Evolutionary conservation across 495 filamentous ascomycete species (phyloP).

Genomic region (Podospora appendiculata): DNA sequence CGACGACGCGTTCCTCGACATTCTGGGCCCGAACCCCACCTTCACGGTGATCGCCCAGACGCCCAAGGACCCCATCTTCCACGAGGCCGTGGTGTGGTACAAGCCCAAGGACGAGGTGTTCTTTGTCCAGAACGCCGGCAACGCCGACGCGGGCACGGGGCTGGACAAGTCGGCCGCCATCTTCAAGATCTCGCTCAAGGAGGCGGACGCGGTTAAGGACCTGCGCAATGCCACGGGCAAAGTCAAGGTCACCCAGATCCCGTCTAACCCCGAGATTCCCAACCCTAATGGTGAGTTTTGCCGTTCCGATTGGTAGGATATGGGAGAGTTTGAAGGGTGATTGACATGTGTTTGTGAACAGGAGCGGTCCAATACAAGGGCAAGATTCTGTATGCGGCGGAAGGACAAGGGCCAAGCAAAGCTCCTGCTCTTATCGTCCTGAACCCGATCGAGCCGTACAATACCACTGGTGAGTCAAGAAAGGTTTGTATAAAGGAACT

Average conservation of each 20-base stretch:
- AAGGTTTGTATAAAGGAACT: background rate
- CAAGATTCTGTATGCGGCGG: conserved; percentile 36
- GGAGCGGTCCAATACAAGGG: conserved; percentile 42
- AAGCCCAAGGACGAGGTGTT: conserved; percentile 41
- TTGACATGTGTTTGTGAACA: conserved; percentile 5
- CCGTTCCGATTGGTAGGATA: background rate
- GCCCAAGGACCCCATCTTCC: conserved; percentile 36
- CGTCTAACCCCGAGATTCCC: conserved; percentile 28
- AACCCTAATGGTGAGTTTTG: conserved; percentile 41
- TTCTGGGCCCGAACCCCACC: conserved; percentile 35
- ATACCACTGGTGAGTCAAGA: conserved; percentile 32
- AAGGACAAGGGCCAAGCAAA: conserved; percentile 38
- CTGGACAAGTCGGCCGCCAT: conserved; percentile 44
- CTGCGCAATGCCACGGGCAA: conserved; percentile 10
- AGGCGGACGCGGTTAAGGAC: conserved; percentile 12
- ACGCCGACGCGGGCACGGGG: conserved; percentile 36
- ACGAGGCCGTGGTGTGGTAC: conserved; percentile 47
- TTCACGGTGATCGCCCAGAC: conserved; percentile 34
- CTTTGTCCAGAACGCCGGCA: conserved; percentile 45
- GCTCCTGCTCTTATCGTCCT: conserved; percentile 36
- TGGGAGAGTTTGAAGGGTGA: background rate
- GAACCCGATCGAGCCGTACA: conserved; percentile 41
- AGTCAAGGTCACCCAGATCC: conserved; percentile 16
- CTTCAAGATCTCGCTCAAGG: conserved; percentile 40
- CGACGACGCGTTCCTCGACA: conserved; percentile 34